These are phyloP conservation scores for Sporothrix brunneoviolacea DNA, from an alignment of 2,329 filamentous ascomycete genomes.

Conservation along the genomic window DNA sequence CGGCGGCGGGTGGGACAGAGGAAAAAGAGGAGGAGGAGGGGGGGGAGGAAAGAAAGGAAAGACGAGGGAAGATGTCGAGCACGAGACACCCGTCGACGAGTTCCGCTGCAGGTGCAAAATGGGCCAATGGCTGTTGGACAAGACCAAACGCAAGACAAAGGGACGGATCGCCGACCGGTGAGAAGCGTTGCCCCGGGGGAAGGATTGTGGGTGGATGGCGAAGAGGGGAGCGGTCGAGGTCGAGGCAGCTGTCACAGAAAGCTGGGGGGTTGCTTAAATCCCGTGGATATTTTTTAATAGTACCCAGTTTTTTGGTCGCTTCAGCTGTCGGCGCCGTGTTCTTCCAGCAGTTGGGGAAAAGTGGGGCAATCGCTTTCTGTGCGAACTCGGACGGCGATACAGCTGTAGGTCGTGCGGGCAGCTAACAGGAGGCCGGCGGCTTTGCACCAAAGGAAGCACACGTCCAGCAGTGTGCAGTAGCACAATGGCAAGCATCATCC, in stretches of 20 bases:
- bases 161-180: no score
- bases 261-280: conserved; percentile 7
- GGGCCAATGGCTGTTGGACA: no score
- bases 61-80: not conserved
- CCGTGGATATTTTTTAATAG: no score
- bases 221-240: not conserved
- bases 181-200: not conserved
- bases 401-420: no score
- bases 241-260: conserved; percentile 4
- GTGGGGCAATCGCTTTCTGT: not conserved
- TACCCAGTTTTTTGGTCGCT: not conserved
- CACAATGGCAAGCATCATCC: no score
- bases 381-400: not conserved
- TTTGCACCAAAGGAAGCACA: no score
- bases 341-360: conserved; percentile 14
- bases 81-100: no score
- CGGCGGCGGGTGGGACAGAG: no score
- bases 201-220: conserved; percentile 3
- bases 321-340: conserved; percentile 17
- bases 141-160: no score
- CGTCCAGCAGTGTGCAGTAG: no score
- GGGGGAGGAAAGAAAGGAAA: conserved; percentile 5
- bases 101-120: no score
- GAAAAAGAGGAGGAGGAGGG: conserved; percentile 22
- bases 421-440: no score